Evolutionary conservation across 768 basidiomycete genomes (phyloP), one percentile per base, ranked within the genome.

Genomic region (Suillus discolor): DNA sequence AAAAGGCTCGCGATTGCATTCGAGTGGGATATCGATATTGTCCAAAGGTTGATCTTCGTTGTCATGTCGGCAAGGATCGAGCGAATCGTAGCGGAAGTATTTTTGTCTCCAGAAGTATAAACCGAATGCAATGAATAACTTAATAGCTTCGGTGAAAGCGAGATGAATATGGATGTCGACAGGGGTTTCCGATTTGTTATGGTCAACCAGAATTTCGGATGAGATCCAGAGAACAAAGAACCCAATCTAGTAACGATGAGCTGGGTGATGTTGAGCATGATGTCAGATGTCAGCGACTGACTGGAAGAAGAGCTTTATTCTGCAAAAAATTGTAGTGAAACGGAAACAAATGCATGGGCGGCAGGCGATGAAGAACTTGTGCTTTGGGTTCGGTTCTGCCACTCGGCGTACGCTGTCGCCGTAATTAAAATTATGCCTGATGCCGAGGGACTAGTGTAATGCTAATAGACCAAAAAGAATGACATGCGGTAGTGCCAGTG

Each of bases 121-220:
- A 39, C 20, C 66, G 2, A 74, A 36, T 36, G 67, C 72, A 55
- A 72, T 15, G 3, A 63, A 15, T 11, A 64, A 61, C 55, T 76
- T 76, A 59, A 51, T 20, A 23, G 70, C 55, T 59, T 77, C 70
- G 9, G 41, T 71, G 41, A 66, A 57, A 60, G 67, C 73, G 20
- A 73, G 71, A 18, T 47, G 67, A 38, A 74, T 62, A 12, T 64
- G 49, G 18, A 36, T 39, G 31, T 65, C 49, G 23, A 64, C 38
- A 51, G 41, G 55, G 62, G 65, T 68, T 60, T 18, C 18, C 6
- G 25, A 60, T 25, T 60, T 42, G 25, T 42, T 20, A 41, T 15
- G 57, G 18, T 41, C 18, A 4, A 42, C 39, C 25, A 42, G 25
- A 60, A 28, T 28, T 28, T 60, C 39, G 16, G 25, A 60, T 13